phyloP scores from a whole-genome alignment of 106 monocot genomes.

The Dioscorea zingiberensis region DNA sequence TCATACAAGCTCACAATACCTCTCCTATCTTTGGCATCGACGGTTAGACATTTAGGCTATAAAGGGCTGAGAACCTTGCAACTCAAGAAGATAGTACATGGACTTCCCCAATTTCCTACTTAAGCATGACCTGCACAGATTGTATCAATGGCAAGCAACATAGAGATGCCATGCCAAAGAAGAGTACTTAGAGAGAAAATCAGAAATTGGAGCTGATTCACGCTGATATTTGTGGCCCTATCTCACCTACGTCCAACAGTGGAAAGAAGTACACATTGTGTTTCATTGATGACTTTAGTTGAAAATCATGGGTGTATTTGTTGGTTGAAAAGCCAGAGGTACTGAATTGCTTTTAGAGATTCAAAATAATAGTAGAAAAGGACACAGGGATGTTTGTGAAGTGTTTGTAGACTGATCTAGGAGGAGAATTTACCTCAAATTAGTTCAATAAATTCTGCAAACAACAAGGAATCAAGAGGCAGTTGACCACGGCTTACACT shows the following conservation, averaged over 20 bases:
- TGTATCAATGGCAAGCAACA: too few species aligned
- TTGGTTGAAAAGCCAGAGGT: background rate
- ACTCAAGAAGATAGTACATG: background rate
- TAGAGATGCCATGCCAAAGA: too few species aligned
- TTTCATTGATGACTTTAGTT: constrained; percentile 4
- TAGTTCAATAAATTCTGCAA: too few species aligned
- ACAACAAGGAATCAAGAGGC: too few species aligned
- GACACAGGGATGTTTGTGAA: too few species aligned
- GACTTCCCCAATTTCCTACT: background rate
- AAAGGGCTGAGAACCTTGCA: background rate
- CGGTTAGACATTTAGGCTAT: constrained; percentile 3
- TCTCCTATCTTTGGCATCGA: constrained; percentile 4
- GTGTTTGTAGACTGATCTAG: too few species aligned
- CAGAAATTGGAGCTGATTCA: background rate
- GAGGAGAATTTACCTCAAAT: too few species aligned
- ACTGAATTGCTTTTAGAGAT: background rate
- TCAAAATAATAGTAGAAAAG: too few species aligned
- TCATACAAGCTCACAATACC: background rate
- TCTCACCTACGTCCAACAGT: background rate
- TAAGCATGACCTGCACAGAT: background rate
- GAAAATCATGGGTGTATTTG: constrained; percentile 1
- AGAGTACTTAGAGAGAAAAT: background rate
- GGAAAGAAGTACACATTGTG: background rate
- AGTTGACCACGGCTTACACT: too few species aligned
- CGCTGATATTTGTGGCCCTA: too few species aligned